Base-by-base conservation (phyloP, 371 early-diverging fungal species). In the Batkoa obscura region DNA sequence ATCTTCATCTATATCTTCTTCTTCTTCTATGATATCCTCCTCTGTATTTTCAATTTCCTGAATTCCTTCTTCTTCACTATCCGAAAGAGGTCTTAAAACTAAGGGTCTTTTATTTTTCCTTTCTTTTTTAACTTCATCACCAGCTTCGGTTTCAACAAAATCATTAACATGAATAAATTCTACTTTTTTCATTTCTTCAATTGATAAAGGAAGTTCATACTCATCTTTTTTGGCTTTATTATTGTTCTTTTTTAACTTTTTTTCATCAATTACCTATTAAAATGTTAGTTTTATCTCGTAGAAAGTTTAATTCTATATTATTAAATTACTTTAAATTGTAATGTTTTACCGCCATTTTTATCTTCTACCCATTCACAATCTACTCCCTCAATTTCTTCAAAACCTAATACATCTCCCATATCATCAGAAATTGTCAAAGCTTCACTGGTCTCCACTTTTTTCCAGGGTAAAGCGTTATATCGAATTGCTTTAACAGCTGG, bases 321-420 rank as follows among this genome's bases (percentile, higher is more conserved):
- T 65, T 3, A 33, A 64, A 60, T 58, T 63, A 84, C 87, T 74
- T 83, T 81, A 61, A 84, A 84, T 55, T 71, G 73, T 32, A 81
- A 72, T 0, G 76, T 74, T 62, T 72, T 76, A 39, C 84, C 87
- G 3, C 74, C 73, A 0, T 60, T 63, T 9, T 71, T 73, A 37
- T 75, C 76, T 2, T 76, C 78, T 53, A 79, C 78, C 64, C 76
- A 82, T 34, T 76, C 77, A 17, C 89, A 76, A 60, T 88, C 84
- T 3, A 90, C 84, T 52, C 79, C 88, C 32, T 84, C 83, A 30
- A 89, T 69, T 59, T 92, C 94, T 63, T 93, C 90, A 41, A 93
- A 72, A 50, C 85, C 79, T 30, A 86, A 53, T 59, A 90, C 84
- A 5, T 90, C 93, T 33, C 84, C 83, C 35, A 72, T 59, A 43